These are phyloP conservation scores for Schwanniomyces yamadae DNA, from an alignment of 805 yeast species.

Conservation along the genomic window DNA sequence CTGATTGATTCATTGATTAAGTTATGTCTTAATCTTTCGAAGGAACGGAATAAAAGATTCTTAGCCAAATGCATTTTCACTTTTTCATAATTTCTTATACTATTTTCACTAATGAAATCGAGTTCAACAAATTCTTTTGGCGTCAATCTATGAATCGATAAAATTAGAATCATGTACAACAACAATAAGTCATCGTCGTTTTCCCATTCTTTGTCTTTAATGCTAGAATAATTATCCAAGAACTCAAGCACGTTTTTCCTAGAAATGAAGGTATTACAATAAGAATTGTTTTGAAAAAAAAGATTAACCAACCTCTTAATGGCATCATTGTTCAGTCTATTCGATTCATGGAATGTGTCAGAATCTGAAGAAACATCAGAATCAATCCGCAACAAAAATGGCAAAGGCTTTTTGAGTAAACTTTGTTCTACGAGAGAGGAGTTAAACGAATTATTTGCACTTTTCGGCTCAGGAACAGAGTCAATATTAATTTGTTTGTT, in stretches of 20 bases:
- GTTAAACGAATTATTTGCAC: slow-evolving; percentile 4
- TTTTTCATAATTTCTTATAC: slow-evolving; percentile 19
- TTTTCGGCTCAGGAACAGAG: slow-evolving; percentile 1
- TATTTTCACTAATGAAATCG: slow-evolving; percentile 15
- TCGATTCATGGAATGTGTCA: slow-evolving; percentile 13
- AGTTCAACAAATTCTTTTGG: slow-evolving; percentile 26
- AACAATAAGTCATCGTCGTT: slow-evolving; percentile 49
- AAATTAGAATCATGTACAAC: slow-evolving; percentile 43
- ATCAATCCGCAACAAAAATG: slow-evolving; percentile 18
- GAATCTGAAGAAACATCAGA: slow-evolving; percentile 17
- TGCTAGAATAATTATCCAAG: slow-evolving; percentile 31
- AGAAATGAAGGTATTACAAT: slow-evolving; percentile 42
- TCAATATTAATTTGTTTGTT: not conserved
- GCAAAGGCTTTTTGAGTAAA: slow-evolving; percentile 32
- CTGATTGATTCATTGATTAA: slow-evolving; percentile 46
- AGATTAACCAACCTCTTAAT: slow-evolving; percentile 36
- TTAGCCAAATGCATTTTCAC: slow-evolving; percentile 16
- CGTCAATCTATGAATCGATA: slow-evolving; percentile 36
- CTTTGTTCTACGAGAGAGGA: slow-evolving; percentile 18
- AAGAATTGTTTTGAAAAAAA: slow-evolving; percentile 41
- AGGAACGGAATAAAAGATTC: slow-evolving; percentile 36
- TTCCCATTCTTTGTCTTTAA: slow-evolving; percentile 41
- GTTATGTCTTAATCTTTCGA: slow-evolving; percentile 46
- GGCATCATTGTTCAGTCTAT: slow-evolving; percentile 27
- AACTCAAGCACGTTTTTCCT: slow-evolving; percentile 33